These are phyloP conservation scores for Pyrenophora graminea DNA, from an alignment of 2,329 filamentous ascomycete genomes.

Conservation along the genomic window DNA sequence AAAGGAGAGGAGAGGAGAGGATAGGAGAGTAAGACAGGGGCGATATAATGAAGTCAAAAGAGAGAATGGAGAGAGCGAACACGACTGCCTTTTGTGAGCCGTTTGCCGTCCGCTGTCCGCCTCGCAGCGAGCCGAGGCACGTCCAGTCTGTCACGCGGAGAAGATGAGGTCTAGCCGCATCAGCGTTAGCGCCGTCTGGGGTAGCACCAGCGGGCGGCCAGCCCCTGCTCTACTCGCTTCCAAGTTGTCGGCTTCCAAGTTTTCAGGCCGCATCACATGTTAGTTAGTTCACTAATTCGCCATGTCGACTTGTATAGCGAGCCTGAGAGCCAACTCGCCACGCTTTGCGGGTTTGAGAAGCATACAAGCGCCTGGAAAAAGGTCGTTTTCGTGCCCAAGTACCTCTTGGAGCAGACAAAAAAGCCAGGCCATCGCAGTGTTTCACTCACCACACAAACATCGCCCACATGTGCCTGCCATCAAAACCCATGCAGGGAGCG, in stretches of 20 bases:
- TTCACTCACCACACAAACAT: neutral
- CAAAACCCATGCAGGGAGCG: neutral
- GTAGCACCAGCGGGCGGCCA: conserved; percentile 3
- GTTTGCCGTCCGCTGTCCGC: conserved; percentile 2
- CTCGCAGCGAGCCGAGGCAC: conserved; percentile 33
- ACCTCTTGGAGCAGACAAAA: neutral
- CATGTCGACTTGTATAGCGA: conserved; percentile 6
- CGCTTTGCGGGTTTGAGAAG: neutral
- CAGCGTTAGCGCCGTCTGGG: conserved; percentile 16
- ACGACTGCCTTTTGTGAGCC: conserved; percentile 20
- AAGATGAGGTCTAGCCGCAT: conserved; percentile 10
- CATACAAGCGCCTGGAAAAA: neutral
- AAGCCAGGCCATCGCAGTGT: neutral
- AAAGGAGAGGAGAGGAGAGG: neutral
- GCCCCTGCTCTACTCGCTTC: neutral
- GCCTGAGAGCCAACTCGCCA: neutral
- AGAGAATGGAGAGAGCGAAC: conserved; percentile 11
- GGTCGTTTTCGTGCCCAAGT: too few relatives aligned
- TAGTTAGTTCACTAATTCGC: conserved; percentile 7
- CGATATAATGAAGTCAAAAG: neutral
- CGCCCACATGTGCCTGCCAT: neutral
- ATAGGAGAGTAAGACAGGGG: neutral
- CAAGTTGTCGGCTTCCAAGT: too few relatives aligned
- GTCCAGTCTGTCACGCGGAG: conserved; percentile 12
- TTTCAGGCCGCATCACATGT: conserved; percentile 25